Conservation (phyloP, 306 rosid species). For the Sechiopsis laciniata region DNA sequence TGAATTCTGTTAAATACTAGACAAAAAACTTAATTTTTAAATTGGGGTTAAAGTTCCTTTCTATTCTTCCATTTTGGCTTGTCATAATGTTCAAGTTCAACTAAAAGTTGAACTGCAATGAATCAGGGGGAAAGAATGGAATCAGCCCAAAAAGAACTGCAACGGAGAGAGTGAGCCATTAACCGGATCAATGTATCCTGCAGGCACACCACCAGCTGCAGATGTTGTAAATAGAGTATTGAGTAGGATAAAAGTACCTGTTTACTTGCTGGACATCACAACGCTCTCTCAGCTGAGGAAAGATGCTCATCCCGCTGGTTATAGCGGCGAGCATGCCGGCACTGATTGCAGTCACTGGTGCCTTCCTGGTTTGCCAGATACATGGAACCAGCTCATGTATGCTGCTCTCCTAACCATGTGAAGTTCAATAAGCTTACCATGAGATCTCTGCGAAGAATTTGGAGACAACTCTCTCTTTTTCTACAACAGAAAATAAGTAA, state of each 20-base stretch:
- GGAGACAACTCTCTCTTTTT: constrained; percentile 6
- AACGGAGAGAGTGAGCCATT: constrained; percentile 63
- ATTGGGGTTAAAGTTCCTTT: neutral
- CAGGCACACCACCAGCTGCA: constrained; percentile 68
- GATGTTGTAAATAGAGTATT: constrained; percentile 53
- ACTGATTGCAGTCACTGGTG: constrained; percentile 99
- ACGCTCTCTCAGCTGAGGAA: constrained; percentile 78
- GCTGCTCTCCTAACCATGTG: constrained; percentile 48
- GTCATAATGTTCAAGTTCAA: neutral
- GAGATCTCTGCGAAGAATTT: constrained; percentile 3
- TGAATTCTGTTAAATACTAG: neutral
- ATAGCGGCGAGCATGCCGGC: constrained; percentile 50
- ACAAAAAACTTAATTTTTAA: neutral
- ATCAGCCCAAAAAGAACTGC: constrained; percentile 62
- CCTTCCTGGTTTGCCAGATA: constrained; percentile 89
- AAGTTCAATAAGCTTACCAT: neutral
- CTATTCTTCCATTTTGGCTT: neutral
- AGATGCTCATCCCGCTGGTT: constrained; percentile 85
- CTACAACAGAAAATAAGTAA: neutral
- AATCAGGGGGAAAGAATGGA: constrained; percentile 81
- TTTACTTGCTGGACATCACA: constrained; percentile 76
- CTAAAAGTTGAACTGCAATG: constrained; percentile 1
- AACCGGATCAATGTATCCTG: constrained; percentile 69
- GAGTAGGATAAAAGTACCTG: constrained; percentile 50
- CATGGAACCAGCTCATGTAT: constrained; percentile 88